Evolutionary conservation across 2,329 filamentous ascomycete genomes (phyloP), one percentile per base, ranked within the genome.

Genomic region (Akanthomyces dipterigenus): DNA sequence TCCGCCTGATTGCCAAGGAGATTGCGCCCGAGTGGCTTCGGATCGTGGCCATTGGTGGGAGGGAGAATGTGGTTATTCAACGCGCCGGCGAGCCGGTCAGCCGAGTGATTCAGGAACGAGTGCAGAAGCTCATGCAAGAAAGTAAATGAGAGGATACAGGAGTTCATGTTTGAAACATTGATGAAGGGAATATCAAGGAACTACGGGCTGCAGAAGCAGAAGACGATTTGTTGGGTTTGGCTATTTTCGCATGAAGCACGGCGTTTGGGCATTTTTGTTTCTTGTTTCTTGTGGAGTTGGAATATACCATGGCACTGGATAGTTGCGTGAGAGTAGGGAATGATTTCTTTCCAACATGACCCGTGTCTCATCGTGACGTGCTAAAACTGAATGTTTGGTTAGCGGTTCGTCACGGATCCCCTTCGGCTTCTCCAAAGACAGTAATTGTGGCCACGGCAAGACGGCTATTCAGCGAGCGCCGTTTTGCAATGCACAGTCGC

Each of bases 41-140:
- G 60, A 71, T 86, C 3, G 76, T 85, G 18, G 76, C 72, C 42
- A 74, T 86, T 43, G 79, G 77, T 1, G 80, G 80, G 2, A 74
- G 79, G 66, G 83, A 86, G 69, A 83, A 83, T 61, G 80, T 86
- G 7, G 80, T 86, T 4, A 73, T 85, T n/a, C 76, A 82, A 70
- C 72, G 75, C 34, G 75, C 73, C 40, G 65, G 65, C n/a, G 76
- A 77, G 64, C 77, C 77, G 1, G 68, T 75, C 16, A 72, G 75
- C 50, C 64, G 72, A 20, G 67, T 73, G 9, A 71, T 77, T 58
- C 67, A 70, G n/a, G 73, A 73, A 62, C 70, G 73, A 42, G 75
- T 76, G 18, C 69, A 72, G 62, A 73, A 69, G 66, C 63, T 76
- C 34, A 49, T 75, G 63, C 64, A 62, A 26, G 72, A 40, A 20